Conservation (phyloP, 805 yeast species). For the Blastobotrys parvus region DNA sequence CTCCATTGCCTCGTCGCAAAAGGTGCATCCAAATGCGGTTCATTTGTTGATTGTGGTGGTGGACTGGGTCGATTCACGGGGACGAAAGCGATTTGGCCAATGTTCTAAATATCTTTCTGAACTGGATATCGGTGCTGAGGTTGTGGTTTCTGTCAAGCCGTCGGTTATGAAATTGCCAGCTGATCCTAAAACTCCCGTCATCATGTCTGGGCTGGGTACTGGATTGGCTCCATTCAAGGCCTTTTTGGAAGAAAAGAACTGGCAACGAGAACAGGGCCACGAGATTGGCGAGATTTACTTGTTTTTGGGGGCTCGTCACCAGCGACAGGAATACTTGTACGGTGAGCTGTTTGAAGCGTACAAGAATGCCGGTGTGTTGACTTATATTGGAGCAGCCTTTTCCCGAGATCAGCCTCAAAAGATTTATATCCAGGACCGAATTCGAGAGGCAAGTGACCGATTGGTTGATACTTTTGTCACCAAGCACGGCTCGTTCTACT, state of each 20-base stretch:
- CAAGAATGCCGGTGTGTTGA: slow-evolving; percentile 81
- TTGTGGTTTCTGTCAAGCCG: slow-evolving; percentile 91
- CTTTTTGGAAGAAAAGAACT: slow-evolving; percentile 86
- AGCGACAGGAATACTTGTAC: slow-evolving; percentile 87
- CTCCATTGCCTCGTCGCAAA: slow-evolving; percentile 95
- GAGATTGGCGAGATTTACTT: slow-evolving; percentile 84
- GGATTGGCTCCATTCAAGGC: slow-evolving; percentile 99
- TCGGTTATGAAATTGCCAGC: slow-evolving; percentile 96
- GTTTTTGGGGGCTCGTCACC: slow-evolving; percentile 90
- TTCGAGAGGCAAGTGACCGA: slow-evolving; percentile 63
- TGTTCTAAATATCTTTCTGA: slow-evolving; percentile 87
- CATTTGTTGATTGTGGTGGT: slow-evolving; percentile 91
- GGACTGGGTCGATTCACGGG: slow-evolving; percentile 85
- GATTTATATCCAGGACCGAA: slow-evolving; percentile 90
- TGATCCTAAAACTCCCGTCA: slow-evolving; percentile 75
- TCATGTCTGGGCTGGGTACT: slow-evolving; percentile 96
- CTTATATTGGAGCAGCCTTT: slow-evolving; percentile 96
- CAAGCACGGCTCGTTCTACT: slow-evolving; percentile 81
- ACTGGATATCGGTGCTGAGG: slow-evolving; percentile 67
- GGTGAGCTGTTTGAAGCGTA: slow-evolving; percentile 98
- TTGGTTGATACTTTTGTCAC: slow-evolving; percentile 71
- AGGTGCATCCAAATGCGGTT: slow-evolving; percentile 80
- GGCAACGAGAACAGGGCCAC: slow-evolving; percentile 84
- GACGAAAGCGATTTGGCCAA: slow-evolving; percentile 85
- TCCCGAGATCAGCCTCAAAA: slow-evolving; percentile 95